phyloP scores from a whole-genome alignment of 805 yeast species.

The Sugiyamaella floridensis region DNA sequence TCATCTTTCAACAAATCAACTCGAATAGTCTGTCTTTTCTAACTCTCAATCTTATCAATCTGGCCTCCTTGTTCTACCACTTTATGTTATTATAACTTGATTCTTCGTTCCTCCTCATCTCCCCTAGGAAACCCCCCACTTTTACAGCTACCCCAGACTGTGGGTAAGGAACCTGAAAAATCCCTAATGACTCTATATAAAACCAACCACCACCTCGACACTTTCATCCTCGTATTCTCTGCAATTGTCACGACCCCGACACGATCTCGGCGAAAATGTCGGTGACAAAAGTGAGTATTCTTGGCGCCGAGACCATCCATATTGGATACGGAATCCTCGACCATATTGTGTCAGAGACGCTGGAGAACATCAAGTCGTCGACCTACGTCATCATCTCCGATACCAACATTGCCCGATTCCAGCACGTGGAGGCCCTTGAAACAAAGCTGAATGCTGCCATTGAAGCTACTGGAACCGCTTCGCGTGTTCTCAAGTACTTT shows the following conservation, averaged over 20 bases:
- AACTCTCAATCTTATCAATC: too few relatives aligned
- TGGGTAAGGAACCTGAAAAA: neutral
- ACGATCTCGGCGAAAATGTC: constrained; percentile 2
- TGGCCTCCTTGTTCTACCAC: neutral
- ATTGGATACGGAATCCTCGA: constrained; percentile 78
- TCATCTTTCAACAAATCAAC: neutral
- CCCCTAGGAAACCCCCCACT: neutral
- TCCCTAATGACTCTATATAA: neutral
- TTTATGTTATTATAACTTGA: neutral
- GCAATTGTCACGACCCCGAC: neutral
- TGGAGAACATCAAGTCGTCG: constrained; percentile 62
- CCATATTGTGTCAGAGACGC: constrained; percentile 64
- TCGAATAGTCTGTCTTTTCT: neutral
- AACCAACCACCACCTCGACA: neutral
- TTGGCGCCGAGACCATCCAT: constrained; percentile 79
- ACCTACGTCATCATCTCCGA: constrained; percentile 92
- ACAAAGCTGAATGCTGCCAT: constrained; percentile 44
- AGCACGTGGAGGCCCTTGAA: constrained; percentile 40
- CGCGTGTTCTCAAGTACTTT: constrained; percentile 61
- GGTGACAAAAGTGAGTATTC: constrained; percentile 18
- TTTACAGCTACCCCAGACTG: neutral
- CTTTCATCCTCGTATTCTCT: neutral
- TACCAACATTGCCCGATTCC: constrained; percentile 49
- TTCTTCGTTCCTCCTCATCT: neutral
- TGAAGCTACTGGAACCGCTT: constrained; percentile 6